Percentiles rank a stretch among this genome's conserved stretches.
Evolutionary conservation across 345 rosid genomes (phyloP).

Genomic region (Citrus reticulata): DNA sequence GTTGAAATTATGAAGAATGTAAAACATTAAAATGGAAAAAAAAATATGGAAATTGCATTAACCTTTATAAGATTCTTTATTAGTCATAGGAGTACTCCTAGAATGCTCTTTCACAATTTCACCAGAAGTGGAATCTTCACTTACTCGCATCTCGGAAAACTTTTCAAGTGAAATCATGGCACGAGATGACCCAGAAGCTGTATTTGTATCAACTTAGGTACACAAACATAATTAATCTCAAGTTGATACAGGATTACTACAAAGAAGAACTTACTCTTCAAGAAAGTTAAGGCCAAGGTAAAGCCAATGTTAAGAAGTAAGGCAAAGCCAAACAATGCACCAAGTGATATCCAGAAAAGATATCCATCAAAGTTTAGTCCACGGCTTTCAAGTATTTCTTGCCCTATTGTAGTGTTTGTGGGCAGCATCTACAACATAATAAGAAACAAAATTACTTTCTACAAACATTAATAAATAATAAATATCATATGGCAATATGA

Average conservation of each 20-base stretch:
- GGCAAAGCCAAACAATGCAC: conserved; percentile 54
- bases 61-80: conserved; percentile 24
- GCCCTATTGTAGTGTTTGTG: conserved; percentile 47
- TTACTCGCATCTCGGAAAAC: conserved; percentile 44
- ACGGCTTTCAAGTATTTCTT: conserved; percentile 46
- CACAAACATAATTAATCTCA: not conserved
- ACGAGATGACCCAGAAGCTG: conserved; percentile 72
- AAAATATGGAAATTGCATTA: not conserved
- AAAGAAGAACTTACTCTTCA: conserved; percentile 48
- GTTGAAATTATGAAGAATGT: not conserved
- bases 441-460: not conserved
- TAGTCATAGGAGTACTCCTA: not conserved
- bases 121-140: conserved; percentile 22
- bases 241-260: not conserved
- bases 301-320: conserved; percentile 60
- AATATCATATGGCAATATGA: not conserved
- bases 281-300: conserved; percentile 60
- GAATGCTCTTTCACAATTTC: conserved; percentile 3
- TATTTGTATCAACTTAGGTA: conserved; percentile 2
- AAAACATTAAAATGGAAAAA: not conserved
- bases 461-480: not conserved
- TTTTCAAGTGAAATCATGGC: conserved; percentile 65
- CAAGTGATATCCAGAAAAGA: conserved; percentile 62
- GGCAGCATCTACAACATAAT: conserved; percentile 29
- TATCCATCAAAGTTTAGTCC: conserved; percentile 53